phyloP scores from a whole-genome alignment of 1,284 basidiomycete genomes.

The Puccinia brachypodii region DNA sequence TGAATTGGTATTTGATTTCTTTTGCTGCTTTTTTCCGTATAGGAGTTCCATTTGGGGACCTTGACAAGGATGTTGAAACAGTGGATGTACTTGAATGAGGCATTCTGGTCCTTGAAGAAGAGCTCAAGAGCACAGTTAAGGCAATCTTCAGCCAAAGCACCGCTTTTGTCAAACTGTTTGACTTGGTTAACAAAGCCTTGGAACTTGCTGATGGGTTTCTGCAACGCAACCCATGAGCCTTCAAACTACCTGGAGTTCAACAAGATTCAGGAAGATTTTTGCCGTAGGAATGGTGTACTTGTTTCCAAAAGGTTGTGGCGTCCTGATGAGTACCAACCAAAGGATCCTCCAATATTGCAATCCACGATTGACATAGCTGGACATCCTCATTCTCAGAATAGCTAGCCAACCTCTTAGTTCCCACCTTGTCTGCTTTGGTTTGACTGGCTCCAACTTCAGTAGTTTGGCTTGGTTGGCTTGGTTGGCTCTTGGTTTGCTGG shows the following conservation, averaged over 20 bases:
- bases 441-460: not conserved
- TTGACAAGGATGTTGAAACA: not conserved
- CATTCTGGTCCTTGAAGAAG: not conserved
- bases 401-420: not conserved
- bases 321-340: not conserved
- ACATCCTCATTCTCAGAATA: not conserved
- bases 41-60: not conserved
- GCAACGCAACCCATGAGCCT: not conserved
- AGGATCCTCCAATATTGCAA: not conserved
- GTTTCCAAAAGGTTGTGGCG: not conserved
- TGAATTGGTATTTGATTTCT: not conserved
- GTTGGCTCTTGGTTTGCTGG: not conserved
- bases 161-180: not conserved
- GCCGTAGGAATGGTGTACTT: not conserved
- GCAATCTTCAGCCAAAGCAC: not conserved
- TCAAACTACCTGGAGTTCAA: not conserved
- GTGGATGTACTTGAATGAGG: not conserved
- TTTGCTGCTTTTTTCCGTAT: not conserved
- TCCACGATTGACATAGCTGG: conserved; percentile 6
- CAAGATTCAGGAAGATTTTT: not conserved
- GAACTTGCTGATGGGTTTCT: not conserved
- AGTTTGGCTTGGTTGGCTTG: not conserved
- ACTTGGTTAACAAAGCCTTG: not conserved
- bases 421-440: not conserved
- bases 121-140: not conserved